These are phyloP conservation scores for Phaeosphaeriaceae sp. DNA, from an alignment of 2,329 filamentous ascomycete genomes.

Conservation along the genomic window DNA sequence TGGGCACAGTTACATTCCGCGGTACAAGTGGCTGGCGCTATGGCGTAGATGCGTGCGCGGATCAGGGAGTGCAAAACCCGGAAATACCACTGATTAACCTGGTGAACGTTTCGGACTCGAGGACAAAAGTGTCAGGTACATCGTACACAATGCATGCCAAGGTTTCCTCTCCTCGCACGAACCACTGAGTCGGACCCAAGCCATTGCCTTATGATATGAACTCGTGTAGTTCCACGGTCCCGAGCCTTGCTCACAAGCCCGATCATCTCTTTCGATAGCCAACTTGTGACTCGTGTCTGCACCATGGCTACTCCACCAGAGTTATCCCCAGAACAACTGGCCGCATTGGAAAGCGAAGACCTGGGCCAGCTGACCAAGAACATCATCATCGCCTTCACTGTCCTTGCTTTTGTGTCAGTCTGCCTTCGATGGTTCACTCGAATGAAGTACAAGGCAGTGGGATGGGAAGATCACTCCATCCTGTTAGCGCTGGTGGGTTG, in stretches of 20 bases:
- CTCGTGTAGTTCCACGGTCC: background rate
- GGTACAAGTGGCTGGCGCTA: background rate
- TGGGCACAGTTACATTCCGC: background rate
- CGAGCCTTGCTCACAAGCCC: background rate
- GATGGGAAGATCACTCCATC: conserved; percentile 35
- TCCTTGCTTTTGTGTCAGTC: conserved; percentile 26
- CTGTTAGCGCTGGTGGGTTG: conserved; percentile 25
- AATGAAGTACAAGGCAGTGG: conserved; percentile 22
- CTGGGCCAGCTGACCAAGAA: conserved; percentile 7
- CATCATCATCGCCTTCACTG: conserved; percentile 24
- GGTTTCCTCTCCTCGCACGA: background rate
- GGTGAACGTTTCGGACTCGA: background rate
- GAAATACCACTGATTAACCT: background rate
- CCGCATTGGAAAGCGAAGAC: conserved; percentile 9
- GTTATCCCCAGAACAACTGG: conserved; percentile 15
- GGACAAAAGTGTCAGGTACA: background rate
- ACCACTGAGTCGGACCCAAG: background rate
- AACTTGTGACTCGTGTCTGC: background rate
- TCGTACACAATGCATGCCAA: background rate
- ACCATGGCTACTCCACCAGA: conserved; percentile 1
- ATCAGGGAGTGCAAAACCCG: background rate
- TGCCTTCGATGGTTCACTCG: conserved; percentile 29
- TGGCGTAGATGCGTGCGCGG: background rate
- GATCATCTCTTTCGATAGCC: background rate
- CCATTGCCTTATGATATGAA: background rate